phyloP scores from a whole-genome alignment of 148 eudicot species.

The Spergularia bocconei region DNA sequence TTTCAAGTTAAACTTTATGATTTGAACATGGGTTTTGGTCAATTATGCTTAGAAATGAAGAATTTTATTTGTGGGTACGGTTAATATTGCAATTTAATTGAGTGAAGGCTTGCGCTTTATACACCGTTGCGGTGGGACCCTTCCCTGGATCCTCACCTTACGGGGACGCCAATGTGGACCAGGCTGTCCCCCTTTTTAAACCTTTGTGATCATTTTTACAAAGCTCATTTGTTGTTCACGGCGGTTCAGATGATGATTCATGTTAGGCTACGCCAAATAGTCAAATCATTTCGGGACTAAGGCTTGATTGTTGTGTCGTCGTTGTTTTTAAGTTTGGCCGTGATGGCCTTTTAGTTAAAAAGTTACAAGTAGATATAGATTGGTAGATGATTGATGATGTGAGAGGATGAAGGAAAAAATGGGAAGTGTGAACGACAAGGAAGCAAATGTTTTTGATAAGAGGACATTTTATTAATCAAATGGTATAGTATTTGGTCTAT shows the following conservation, averaged over 20 bases:
- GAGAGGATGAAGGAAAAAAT: background rate
- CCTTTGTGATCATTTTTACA: background rate
- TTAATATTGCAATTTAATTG: background rate
- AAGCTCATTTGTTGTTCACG: background rate
- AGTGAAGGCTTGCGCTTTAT: too few species aligned
- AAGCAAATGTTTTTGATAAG: background rate
- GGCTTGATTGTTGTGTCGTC: too few species aligned
- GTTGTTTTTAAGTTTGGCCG: background rate
- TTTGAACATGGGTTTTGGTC: conserved; percentile 1
- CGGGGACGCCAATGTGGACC: too few species aligned
- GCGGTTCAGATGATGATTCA: too few species aligned
- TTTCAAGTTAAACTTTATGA: conserved; percentile 8
- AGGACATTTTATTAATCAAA: background rate
- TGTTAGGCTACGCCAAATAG: too few species aligned
- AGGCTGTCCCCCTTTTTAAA: too few species aligned
- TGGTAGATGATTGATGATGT: conserved; percentile 12
- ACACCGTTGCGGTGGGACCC: too few species aligned
- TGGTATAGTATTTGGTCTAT: background rate
- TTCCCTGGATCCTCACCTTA: too few species aligned
- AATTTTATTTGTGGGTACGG: too few species aligned
- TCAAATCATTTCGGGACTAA: too few species aligned
- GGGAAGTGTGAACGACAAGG: background rate
- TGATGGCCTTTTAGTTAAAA: conserved; percentile 1
- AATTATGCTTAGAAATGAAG: background rate
- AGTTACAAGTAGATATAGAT: background rate